phyloP scores from a whole-genome alignment of 768 basidiomycete species.

The Kondoa subrosea region DNA sequence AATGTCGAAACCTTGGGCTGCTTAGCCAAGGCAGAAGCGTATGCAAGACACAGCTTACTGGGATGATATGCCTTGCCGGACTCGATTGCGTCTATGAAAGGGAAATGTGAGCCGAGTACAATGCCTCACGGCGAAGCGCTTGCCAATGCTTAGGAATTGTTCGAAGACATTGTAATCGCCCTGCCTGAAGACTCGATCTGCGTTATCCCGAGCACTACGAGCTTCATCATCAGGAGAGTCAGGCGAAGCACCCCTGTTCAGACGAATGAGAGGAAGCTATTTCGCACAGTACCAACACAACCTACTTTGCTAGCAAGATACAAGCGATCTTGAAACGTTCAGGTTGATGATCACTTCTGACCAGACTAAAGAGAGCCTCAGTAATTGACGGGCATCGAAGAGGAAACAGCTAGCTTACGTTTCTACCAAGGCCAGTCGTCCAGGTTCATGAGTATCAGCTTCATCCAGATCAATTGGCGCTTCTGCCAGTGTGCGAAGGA shows the following conservation, averaged over 20 bases:
- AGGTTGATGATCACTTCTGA: not conserved
- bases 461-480: not conserved
- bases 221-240: not conserved
- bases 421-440: no score
- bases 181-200: not conserved
- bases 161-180: no score
- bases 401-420: not conserved
- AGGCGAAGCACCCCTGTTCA: not conserved
- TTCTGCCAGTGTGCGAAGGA: not conserved
- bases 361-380: not conserved
- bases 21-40: not conserved
- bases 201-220: not conserved
- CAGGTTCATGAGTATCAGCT: no score
- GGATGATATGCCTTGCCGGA: not conserved
- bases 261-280: not conserved
- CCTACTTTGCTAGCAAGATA: not conserved
- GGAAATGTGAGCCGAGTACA: not conserved
- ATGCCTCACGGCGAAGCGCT: no score
- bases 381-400: not conserved
- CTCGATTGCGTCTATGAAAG: not conserved
- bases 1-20: not conserved
- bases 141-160: no score
- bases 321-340: not conserved
- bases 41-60: not conserved
- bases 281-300: not conserved